phyloP scores from a whole-genome alignment of 2,329 filamentous ascomycete species.

The Sporothrix dimorphospora region DNA sequence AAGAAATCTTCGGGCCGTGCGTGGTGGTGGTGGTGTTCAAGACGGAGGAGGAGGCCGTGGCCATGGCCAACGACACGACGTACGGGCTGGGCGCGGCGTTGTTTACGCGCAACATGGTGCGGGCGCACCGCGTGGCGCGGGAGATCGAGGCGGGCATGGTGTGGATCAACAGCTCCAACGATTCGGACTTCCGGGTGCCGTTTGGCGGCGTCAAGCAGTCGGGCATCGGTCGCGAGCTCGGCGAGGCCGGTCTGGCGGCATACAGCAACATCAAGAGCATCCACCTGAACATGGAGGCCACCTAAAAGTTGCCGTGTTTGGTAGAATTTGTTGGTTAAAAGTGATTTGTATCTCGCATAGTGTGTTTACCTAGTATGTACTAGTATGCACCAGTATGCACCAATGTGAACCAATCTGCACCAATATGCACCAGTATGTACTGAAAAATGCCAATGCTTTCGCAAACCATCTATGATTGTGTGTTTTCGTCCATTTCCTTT shows the following conservation, averaged over 20 bases:
- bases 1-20: slow-evolving; percentile 65
- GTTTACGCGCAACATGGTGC: slow-evolving; percentile 58
- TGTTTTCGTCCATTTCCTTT: neutral
- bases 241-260: slow-evolving; percentile 48
- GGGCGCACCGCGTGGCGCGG: slow-evolving; percentile 48
- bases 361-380: too few relatives aligned
- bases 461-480: neutral
- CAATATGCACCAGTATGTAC: neutral
- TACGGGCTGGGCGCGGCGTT: slow-evolving; percentile 60
- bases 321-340: neutral
- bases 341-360: neutral
- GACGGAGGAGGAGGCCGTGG: slow-evolving; percentile 54
- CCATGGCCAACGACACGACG: slow-evolving; percentile 55
- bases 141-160: slow-evolving; percentile 60
- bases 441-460: neutral
- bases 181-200: slow-evolving; percentile 30
- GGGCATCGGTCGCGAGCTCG: slow-evolving; percentile 57
- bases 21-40: slow-evolving; percentile 57
- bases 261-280: slow-evolving; percentile 49
- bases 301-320: neutral
- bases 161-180: slow-evolving; percentile 45
- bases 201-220: slow-evolving; percentile 59
- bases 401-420: too few relatives aligned
- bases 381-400: too few relatives aligned
- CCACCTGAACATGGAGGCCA: slow-evolving; percentile 30